These are phyloP conservation scores for Penicillium sp. DNA, from an alignment of 2,329 filamentous ascomycete genomes.

Conservation along the genomic window DNA sequence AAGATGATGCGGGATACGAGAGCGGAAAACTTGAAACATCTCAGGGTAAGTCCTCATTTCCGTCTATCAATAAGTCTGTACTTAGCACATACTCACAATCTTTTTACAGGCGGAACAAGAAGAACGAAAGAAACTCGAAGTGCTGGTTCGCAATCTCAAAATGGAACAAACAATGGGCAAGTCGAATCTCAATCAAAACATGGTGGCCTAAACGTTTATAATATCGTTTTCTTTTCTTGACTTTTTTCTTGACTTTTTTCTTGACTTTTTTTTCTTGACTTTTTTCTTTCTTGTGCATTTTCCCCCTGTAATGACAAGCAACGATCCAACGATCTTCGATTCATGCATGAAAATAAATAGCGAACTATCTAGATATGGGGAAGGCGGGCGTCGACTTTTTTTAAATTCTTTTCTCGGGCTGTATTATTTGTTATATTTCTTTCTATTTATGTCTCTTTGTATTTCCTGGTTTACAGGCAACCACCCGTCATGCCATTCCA, in stretches of 20 bases:
- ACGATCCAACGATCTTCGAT: background rate
- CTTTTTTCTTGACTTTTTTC: background rate
- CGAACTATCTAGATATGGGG: background rate
- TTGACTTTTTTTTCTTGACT: background rate
- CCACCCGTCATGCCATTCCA: background rate
- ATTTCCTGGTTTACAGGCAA: background rate
- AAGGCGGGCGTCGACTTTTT: background rate
- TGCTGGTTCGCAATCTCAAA: conserved; percentile 51
- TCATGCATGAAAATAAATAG: background rate
- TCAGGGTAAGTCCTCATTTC: conserved; percentile 54
- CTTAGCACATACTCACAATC: conserved; percentile 4
- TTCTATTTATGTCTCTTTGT: background rate
- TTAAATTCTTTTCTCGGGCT: background rate
- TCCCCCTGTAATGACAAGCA: background rate
- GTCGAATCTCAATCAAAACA: conserved; percentile 29
- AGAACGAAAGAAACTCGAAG: conserved; percentile 64
- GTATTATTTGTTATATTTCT: background rate
- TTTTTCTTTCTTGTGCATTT: conserved; percentile 3
- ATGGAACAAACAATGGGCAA: conserved; percentile 39
- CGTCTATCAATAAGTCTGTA: background rate
- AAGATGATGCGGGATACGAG: conserved; percentile 75
- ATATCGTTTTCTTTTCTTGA: background rate
- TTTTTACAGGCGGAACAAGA: conserved; percentile 62
- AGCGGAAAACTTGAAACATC: conserved; percentile 59
- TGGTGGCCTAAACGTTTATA: conserved; percentile 25